Conservation (phyloP, 352 stramenopile genomes). For the Phytophthora pini region DNA sequence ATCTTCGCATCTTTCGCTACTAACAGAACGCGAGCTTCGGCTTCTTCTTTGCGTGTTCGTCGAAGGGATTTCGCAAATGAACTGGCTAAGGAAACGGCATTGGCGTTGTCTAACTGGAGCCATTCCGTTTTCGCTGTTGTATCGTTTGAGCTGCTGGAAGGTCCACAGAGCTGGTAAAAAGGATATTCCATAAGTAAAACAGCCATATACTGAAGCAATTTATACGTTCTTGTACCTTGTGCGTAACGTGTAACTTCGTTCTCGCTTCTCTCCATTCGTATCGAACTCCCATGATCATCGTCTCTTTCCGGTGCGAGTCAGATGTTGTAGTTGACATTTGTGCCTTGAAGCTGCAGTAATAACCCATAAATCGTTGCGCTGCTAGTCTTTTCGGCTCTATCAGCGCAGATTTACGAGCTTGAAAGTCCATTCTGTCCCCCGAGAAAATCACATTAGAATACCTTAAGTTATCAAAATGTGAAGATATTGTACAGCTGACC, state of each 20-base stretch:
- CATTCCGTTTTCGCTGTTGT: slow-evolving; percentile 33
- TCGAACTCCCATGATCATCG: slow-evolving; percentile 57
- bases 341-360: slow-evolving; percentile 76
- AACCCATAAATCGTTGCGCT: slow-evolving; percentile 46
- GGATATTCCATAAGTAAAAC: not conserved
- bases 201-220: slow-evolving; percentile 1
- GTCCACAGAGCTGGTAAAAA: slow-evolving; percentile 23
- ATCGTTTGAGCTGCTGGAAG: slow-evolving; percentile 1
- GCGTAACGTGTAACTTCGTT: slow-evolving; percentile 62
- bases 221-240: slow-evolving; percentile 58
- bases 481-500: slow-evolving; percentile 17
- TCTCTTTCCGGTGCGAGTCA: slow-evolving; percentile 37
- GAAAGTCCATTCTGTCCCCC: slow-evolving; percentile 49
- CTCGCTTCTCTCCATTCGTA: slow-evolving; percentile 76
- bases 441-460: no score
- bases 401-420: slow-evolving; percentile 55
- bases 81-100: slow-evolving; percentile 59
- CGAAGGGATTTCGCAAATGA: slow-evolving; percentile 46
- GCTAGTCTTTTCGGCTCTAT: slow-evolving; percentile 50
- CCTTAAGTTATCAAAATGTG: not conserved
- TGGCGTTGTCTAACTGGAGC: slow-evolving; percentile 49
- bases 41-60: slow-evolving; percentile 42
- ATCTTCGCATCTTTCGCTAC: slow-evolving; percentile 46
- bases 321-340: not conserved
- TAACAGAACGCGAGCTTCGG: slow-evolving; percentile 40